Percentiles rank a stretch among this genome's conserved stretches.
These are phyloP conservation scores for Aureobasidium vineae DNA, from an alignment of 2,329 filamentous ascomycete genomes.

Conservation along the genomic window DNA sequence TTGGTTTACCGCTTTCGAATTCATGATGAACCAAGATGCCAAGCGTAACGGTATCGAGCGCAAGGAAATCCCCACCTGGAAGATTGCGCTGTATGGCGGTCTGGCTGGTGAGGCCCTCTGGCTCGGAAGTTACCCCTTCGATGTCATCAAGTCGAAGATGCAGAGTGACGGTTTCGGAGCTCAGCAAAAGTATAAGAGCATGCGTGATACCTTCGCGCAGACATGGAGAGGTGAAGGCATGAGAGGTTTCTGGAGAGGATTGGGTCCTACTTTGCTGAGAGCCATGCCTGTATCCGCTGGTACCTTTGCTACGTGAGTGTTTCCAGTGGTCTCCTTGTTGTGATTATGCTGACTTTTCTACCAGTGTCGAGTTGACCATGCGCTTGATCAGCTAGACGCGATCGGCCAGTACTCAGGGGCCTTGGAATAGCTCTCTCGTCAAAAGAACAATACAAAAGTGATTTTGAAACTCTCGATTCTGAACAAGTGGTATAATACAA, in stretches of 20 bases:
- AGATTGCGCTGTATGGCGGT: slow-evolving; percentile 89
- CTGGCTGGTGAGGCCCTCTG: slow-evolving; percentile 91
- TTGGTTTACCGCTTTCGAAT: slow-evolving; percentile 96
- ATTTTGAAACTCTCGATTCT: not conserved
- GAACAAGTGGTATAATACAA: slow-evolving; percentile 4
- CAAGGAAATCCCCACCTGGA: slow-evolving; percentile 74
- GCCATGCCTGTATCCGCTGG: slow-evolving; percentile 97
- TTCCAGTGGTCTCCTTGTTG: not conserved
- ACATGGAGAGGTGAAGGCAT: slow-evolving; percentile 74
- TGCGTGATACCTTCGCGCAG: slow-evolving; percentile 86
- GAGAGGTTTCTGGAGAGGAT: slow-evolving; percentile 90
- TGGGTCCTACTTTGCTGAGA: slow-evolving; percentile 84
- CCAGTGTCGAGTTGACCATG: slow-evolving; percentile 26
- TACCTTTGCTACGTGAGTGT: slow-evolving; percentile 77
- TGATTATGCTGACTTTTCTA: not conserved
- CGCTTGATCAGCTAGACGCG: slow-evolving; percentile 21
- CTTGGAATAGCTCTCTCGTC: not conserved
- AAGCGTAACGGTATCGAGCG: slow-evolving; percentile 71
- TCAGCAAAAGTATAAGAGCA: slow-evolving; percentile 69
- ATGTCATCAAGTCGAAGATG: slow-evolving; percentile 99
- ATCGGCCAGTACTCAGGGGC: not conserved
- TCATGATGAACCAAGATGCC: slow-evolving; percentile 88
- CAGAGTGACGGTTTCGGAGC: slow-evolving; percentile 89
- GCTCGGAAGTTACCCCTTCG: slow-evolving; percentile 90
- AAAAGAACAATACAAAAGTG: not conserved